phyloP scores from a whole-genome alignment of 176 grass and related monocot species.

The Aegilops longissima region DNA sequence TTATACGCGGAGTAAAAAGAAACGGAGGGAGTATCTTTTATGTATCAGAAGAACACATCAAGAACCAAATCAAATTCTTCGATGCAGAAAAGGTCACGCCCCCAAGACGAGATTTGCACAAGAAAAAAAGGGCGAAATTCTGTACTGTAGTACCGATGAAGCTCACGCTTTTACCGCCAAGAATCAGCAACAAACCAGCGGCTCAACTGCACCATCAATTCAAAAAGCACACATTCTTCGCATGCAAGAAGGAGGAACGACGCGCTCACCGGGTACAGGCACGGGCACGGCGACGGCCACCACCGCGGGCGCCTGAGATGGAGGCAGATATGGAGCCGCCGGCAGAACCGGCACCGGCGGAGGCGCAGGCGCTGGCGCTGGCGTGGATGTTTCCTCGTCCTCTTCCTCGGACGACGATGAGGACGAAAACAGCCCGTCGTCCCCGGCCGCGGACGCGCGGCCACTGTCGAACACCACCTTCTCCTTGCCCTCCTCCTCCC shows the following conservation, averaged over 20 bases:
- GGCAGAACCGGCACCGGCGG: neutral
- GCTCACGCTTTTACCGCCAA: neutral
- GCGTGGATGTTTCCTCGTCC: constrained; percentile 29
- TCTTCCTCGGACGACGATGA: constrained; percentile 15
- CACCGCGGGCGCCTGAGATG: neutral
- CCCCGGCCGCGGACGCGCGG: neutral
- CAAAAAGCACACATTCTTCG: constrained; percentile 6
- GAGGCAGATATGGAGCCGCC: neutral
- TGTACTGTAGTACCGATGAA: neutral
- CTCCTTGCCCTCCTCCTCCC: constrained; percentile 25
- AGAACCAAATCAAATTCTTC: neutral
- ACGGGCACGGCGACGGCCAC: constrained; percentile 20
- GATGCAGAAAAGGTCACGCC: neutral
- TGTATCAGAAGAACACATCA: neutral
- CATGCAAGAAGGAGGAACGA: constrained; percentile 12
- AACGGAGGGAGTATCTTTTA: neutral
- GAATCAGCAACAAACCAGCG: constrained; percentile 15
- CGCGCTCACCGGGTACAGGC: constrained; percentile 34
- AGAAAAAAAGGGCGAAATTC: neutral
- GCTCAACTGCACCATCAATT: constrained; percentile 8
- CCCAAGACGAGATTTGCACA: neutral
- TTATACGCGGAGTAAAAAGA: no score
- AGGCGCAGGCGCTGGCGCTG: neutral
- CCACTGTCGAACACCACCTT: constrained; percentile 1
- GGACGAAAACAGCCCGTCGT: constrained; percentile 35